A percentile compares a stretch with the other conserved stretches of the same genome.
These are phyloP conservation scores for Leccinum incarnatum DNA, from an alignment of 768 basidiomycete species.

Conservation along the genomic window DNA sequence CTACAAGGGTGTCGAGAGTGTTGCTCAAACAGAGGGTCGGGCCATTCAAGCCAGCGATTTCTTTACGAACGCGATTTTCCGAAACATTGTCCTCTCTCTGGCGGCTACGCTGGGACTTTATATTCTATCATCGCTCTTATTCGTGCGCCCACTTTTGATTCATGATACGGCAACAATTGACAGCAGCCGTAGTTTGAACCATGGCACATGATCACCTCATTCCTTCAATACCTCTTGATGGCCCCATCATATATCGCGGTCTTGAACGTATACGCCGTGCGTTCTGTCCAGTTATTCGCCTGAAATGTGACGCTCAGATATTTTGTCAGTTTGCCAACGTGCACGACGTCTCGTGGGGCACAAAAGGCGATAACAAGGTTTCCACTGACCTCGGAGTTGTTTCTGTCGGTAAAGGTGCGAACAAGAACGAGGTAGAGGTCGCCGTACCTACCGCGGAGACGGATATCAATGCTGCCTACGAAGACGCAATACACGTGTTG, in stretches of 20 bases:
- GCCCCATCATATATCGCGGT: slow-evolving; percentile 94
- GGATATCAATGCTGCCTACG: slow-evolving; percentile 87
- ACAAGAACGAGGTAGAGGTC: slow-evolving; percentile 84
- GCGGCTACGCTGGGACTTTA: slow-evolving; percentile 90
- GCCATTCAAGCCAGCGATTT: slow-evolving; percentile 55
- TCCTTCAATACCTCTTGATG: slow-evolving; percentile 89
- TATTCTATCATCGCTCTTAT: slow-evolving; percentile 74
- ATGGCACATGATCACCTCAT: slow-evolving; percentile 98
- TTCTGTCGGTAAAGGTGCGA: slow-evolving; percentile 47
- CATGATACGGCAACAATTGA: neutral
- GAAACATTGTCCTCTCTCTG: slow-evolving; percentile 83
- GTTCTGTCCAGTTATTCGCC: slow-evolving; percentile 1
- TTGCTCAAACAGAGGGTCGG: slow-evolving; percentile 45
- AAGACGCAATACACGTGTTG: slow-evolving; percentile 85
- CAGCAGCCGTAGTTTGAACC: slow-evolving; percentile 73
- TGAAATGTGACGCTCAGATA: neutral
- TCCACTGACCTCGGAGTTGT: slow-evolving; percentile 85
- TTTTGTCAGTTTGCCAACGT: slow-evolving; percentile 71
- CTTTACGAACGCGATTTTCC: slow-evolving; percentile 77
- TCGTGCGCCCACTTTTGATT: slow-evolving; percentile 52
- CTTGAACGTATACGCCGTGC: slow-evolving; percentile 84
- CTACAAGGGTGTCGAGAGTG: slow-evolving; percentile 69
- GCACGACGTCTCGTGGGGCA: slow-evolving; percentile 94
- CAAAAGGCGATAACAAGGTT: slow-evolving; percentile 90
- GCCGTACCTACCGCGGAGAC: slow-evolving; percentile 81